Conservation (phyloP, 441 rosid species). For the Biscutella laevigata region DNA sequence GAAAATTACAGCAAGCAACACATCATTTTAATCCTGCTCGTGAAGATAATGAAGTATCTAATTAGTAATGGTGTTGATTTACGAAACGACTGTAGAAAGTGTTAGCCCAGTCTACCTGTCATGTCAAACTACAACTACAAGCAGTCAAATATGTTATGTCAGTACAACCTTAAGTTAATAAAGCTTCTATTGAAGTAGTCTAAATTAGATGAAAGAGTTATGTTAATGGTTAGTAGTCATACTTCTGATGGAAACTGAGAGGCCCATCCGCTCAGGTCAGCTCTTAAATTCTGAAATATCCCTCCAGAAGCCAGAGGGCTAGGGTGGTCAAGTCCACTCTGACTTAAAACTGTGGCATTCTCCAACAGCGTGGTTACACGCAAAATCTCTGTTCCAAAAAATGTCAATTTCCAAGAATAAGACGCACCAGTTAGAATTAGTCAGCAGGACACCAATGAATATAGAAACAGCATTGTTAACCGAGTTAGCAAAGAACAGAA, state of each 20-base stretch:
- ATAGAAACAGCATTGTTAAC: constrained; percentile 48
- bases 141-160: no score
- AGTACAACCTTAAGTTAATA: constrained; percentile 38
- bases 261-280: constrained; percentile 90
- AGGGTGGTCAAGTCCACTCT: constrained; percentile 97
- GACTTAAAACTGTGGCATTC: constrained; percentile 98
- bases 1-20: no score
- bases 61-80: no score
- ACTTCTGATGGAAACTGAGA: constrained; percentile 99
- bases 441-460: constrained; percentile 64
- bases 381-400: constrained; percentile 99
- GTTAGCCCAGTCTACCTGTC: no score
- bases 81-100: no score
- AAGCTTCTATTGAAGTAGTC: constrained; percentile 42
- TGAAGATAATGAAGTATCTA: no score
- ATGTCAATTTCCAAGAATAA: constrained; percentile 97
- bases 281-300: constrained; percentile 90
- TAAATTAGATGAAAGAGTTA: constrained; percentile 75
- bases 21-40: no score
- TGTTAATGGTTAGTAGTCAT: constrained; percentile 99
- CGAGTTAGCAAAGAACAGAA: constrained; percentile 46
- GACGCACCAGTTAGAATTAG: constrained; percentile 93
- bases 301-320: constrained; percentile 96
- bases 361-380: constrained; percentile 99
- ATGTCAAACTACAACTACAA: no score